Evolutionary conservation across 2,329 filamentous ascomycete genomes (phyloP).

Genomic region (Aspergillus caelatus): DNA sequence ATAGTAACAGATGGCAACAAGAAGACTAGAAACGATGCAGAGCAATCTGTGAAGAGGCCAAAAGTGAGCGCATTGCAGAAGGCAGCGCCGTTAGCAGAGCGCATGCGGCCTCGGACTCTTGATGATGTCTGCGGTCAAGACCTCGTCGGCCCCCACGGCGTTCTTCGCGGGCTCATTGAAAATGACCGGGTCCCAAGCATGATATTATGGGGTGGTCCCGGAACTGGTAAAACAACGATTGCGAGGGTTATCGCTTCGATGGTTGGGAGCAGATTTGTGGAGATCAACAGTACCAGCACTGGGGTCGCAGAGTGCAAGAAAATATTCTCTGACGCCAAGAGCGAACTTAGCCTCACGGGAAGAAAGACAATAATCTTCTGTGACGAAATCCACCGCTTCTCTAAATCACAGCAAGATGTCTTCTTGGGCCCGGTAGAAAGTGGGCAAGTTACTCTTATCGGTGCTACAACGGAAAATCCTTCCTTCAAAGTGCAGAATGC

Average conservation of each 20-base stretch:
- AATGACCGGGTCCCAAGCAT: constrained; percentile 86
- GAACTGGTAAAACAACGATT: constrained; percentile 66
- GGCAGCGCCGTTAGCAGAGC: constrained; percentile 84
- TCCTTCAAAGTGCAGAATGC: constrained; percentile 91
- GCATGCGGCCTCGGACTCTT: constrained; percentile 82
- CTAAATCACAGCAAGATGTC: constrained; percentile 90
- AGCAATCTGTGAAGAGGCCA: constrained; percentile 62
- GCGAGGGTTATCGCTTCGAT: constrained; percentile 84
- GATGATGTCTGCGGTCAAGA: constrained; percentile 92
- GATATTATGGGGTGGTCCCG: constrained; percentile 73
- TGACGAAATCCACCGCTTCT: constrained; percentile 93
- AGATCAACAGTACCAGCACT: constrained; percentile 90
- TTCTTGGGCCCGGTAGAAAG: constrained; percentile 91
- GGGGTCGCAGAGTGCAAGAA: constrained; percentile 92
- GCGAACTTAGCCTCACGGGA: constrained; percentile 78
- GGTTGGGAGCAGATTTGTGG: constrained; percentile 83
- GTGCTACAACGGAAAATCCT: constrained; percentile 95
- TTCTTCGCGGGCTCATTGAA: constrained; percentile 84
- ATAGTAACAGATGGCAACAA: constrained; percentile 25
- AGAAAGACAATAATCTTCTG: constrained; percentile 95
- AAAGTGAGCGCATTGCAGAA: constrained; percentile 67
- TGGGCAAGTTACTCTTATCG: constrained; percentile 87
- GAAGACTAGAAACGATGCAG: constrained; percentile 28
- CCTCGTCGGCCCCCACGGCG: constrained; percentile 80
- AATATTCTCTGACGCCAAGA: constrained; percentile 81